Evolutionary conservation across 306 rosid species (phyloP), one percentile per base, ranked within the genome.

Genomic region (Rosa lucieae): DNA sequence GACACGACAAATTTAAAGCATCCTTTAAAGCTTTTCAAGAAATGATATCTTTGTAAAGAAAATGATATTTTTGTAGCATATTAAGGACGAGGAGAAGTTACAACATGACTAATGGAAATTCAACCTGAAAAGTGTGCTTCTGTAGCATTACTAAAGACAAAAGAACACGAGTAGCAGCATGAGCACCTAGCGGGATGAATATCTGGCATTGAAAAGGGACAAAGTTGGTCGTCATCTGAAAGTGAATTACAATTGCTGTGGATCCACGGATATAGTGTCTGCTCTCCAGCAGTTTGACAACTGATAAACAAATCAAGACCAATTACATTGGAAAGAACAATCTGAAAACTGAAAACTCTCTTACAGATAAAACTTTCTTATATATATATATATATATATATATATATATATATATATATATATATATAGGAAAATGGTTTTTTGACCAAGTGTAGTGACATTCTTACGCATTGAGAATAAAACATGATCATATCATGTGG

Each of bases 401-500:
- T 13, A 12, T 1, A 63, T 5, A 32, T 32, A 37, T 35, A 35
- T 73, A 4, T 2, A 6, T 6, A 63, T 1, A 32, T 13, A 12
- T 1, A 63, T 5, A 32, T 32, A 37, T 35, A 35, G 67, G 66
- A 81, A 77, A n/a, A 67, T 70, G 23, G 69, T 26, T 37, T 29
- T 70, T 51, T 84, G n/a, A 74, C 5, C 18, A 55, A 78, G 66
- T 44, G 32, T 67, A 26, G 52, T 14, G 66, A 37, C 14, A 18
- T 77, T 80, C 99, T 89, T 91, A 95, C 99, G 88, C 81, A 81
- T 95, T 95, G 79, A 95, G 99, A 85, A 95, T 92, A 90, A 89
- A 95, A 89, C 94, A 89, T 29, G 98, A 95, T 87, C 98, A 92
- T 90, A 95, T 95, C 99, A 95, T 95, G 87, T 95, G 90, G 87